Base-by-base conservation (phyloP, 108 stramenopile genomes). In the Heterococcus sp. region DNA sequence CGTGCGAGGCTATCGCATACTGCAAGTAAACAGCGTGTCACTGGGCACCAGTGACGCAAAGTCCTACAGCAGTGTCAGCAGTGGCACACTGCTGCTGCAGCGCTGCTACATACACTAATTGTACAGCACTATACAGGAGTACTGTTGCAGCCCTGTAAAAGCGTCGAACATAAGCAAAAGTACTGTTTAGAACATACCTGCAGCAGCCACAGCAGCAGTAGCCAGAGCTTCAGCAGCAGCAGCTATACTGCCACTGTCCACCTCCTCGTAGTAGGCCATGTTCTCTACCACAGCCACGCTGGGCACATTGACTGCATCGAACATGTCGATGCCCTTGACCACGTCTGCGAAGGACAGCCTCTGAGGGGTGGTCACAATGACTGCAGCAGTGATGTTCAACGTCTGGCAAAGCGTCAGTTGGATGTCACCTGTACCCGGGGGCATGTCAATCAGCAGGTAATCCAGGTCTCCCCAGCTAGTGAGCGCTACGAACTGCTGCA, bases 381-480 rank as follows among this genome's bases (percentile, higher is more conserved):
- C 97, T 2, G 97, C 95, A 14, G 95, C 97, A 28, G 93, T 93
- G 34, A 99, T 78, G 68, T 92, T 87, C 26, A 97, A 69, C 21
- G 93, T 91, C 81, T 82, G 81, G 66, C 94, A 95, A 21, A 98
- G 90, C 39, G 94, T 95, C 37, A 99, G 87, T 78, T 96, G 95
- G 0, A 99, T 95, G 85, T 99, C 99, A 0, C 99, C 99, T 1
- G 98, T 98, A 2, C 99, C 99, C 2, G 84, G 99, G 4, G 99
- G 99, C 87, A 99, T 78, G 82, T 99, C 99, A 27, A 99, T 86
- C 0, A 99, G 85, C 28, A 99, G 88, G 3, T 96, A 93, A 85
- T 99, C 99, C 37, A 99, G 81, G 28, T 95, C 90, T n/a, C 99
- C 98, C 99, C 99, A 99, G 76, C 95, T 95, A 11, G 99, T 99